Conservation (phyloP, 2,329 filamentous ascomycete genomes). For the Shiraia sp. region DNA sequence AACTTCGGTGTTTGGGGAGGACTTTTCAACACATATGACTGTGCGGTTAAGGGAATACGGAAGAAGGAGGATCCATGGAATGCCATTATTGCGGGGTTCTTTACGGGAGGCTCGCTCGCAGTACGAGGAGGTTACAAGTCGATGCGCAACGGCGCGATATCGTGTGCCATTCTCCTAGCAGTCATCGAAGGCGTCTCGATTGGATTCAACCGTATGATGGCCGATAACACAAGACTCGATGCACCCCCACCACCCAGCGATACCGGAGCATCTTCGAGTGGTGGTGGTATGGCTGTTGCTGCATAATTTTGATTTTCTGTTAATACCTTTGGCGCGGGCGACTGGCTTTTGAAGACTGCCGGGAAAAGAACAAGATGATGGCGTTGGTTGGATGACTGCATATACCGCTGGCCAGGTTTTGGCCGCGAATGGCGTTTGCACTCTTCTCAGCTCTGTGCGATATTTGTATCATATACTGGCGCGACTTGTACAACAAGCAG, state of each 20-base stretch:
- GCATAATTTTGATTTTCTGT: conserved; percentile 24
- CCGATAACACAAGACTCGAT: conserved; percentile 82
- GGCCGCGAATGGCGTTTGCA: conserved; percentile 40
- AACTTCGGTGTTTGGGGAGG: conserved; percentile 99
- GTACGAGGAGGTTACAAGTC: conserved; percentile 90
- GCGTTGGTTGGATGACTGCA: conserved; percentile 31
- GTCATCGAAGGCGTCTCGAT: conserved; percentile 98
- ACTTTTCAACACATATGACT: conserved; percentile 94
- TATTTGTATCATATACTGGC: conserved; percentile 38
- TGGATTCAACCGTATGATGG: conserved; percentile 92
- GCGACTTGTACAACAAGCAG: conserved; percentile 37
- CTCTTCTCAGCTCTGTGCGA: conserved; percentile 42
- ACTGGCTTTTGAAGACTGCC: conserved; percentile 16
- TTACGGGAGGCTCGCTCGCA: conserved; percentile 83
- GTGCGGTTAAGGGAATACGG: conserved; percentile 84
- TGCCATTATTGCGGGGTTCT: conserved; percentile 95
- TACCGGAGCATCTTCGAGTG: conserved; percentile 20
- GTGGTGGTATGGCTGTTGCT: conserved; percentile 24
- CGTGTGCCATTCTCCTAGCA: conserved; percentile 88
- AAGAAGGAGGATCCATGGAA: conserved; percentile 99
- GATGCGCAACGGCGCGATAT: conserved; percentile 92
- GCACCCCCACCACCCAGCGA: conserved; percentile 50
- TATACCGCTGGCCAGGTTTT: conserved; percentile 29
- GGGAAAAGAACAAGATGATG: conserved; percentile 16
- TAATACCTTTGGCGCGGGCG: conserved; percentile 16